Evolutionary conservation across 176 grass and related monocot genomes (phyloP).

Genomic region (Phragmites australis): DNA sequence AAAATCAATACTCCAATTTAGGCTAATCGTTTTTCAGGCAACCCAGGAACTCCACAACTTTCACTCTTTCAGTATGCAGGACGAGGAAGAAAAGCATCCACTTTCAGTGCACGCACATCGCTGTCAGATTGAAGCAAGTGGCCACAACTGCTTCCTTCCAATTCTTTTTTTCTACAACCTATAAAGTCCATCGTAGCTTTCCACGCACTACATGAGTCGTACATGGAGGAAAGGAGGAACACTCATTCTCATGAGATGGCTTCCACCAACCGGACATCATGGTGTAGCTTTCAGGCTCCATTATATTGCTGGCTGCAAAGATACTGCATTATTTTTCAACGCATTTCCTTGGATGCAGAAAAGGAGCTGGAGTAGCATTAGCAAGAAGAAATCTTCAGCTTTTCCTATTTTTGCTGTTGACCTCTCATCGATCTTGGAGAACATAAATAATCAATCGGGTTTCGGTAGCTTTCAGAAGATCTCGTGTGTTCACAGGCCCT

Average conservation of each 20-base stretch:
- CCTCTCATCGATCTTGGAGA: constrained; percentile 2
- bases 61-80: constrained; percentile 7
- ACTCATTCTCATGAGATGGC: not conserved
- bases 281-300: not conserved
- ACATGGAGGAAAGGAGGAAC: not conserved
- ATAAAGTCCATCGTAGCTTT: constrained; percentile 32
- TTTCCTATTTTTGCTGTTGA: not conserved
- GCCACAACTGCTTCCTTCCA: constrained; percentile 10
- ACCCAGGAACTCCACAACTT: not conserved
- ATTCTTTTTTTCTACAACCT: not conserved
- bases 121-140: constrained; percentile 35
- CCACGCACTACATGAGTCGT: not conserved
- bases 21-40: constrained; percentile 12
- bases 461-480: not conserved
- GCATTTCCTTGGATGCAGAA: not conserved
- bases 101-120: constrained; percentile 11
- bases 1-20: not conserved
- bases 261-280: constrained; percentile 12
- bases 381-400: no score
- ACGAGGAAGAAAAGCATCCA: constrained; percentile 32
- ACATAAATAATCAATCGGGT: not conserved
- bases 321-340: not conserved
- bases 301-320: not conserved
- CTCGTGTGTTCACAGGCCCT: not conserved
- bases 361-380: not conserved